phyloP scores from a whole-genome alignment of 1,139 yeast genomes.

The Yamadazyma taylorii region DNA sequence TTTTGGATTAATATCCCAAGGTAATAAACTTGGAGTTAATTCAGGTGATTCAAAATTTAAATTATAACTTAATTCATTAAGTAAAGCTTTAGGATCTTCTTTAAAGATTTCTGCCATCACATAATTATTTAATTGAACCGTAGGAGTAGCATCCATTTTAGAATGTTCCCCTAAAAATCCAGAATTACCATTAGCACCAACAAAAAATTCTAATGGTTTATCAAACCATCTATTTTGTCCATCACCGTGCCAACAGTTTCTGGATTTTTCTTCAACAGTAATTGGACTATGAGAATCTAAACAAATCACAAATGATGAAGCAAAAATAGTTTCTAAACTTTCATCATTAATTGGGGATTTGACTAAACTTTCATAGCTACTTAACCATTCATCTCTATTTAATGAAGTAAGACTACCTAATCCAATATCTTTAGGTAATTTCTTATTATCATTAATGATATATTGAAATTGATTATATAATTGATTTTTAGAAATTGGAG shows the following conservation, averaged over 20 bases:
- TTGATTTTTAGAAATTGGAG: slow-evolving; percentile 57
- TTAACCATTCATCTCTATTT: slow-evolving; percentile 82
- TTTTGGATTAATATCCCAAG: slow-evolving; percentile 52
- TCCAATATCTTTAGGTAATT: slow-evolving; percentile 48
- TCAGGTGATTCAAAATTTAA: slow-evolving; percentile 12
- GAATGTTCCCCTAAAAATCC: slow-evolving; percentile 97
- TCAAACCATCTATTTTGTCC: slow-evolving; percentile 90
- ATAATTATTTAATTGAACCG: slow-evolving; percentile 82
- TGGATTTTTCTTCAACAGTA: slow-evolving; percentile 82
- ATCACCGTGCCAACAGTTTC: slow-evolving; percentile 92
- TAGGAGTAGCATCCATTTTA: slow-evolving; percentile 98
- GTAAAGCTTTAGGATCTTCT: slow-evolving; percentile 36
- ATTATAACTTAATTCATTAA: slow-evolving; percentile 28
- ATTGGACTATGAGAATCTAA: slow-evolving; percentile 75
- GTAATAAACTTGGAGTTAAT: slow-evolving; percentile 25
- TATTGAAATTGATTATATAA: slow-evolving; percentile 65
- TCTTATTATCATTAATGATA: slow-evolving; percentile 49
- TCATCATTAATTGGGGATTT: slow-evolving; percentile 57
- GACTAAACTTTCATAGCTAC: slow-evolving; percentile 57
- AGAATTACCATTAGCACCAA: slow-evolving; percentile 80
- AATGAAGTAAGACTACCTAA: slow-evolving; percentile 81
- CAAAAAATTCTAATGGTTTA: slow-evolving; percentile 85
- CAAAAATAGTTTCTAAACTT: slow-evolving; percentile 68
- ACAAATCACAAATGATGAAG: slow-evolving; percentile 78
- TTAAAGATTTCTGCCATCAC: slow-evolving; percentile 58